A percentile compares a stretch with the other conserved stretches of the same genome.
phyloP scores from a whole-genome alignment of 352 stramenopile species.

The Peronospora destructor region DNA sequence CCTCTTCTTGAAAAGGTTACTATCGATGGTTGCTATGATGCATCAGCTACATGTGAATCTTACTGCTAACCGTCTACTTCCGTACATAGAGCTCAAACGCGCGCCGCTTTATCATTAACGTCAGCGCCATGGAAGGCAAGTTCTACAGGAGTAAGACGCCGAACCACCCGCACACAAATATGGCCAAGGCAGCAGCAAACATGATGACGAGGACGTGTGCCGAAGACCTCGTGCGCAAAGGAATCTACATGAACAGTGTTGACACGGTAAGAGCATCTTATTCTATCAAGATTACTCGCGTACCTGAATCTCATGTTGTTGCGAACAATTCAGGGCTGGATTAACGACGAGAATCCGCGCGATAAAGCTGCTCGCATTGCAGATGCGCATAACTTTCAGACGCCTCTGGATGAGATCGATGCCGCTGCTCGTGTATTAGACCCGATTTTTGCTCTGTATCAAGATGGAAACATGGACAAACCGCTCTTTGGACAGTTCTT shows the following conservation, averaged over 20 bases:
- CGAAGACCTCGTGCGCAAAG: constrained; percentile 79
- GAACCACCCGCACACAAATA: constrained; percentile 94
- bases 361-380: constrained; percentile 87
- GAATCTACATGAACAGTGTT: constrained; percentile 94
- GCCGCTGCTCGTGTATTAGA: constrained; percentile 90
- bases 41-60: constrained; percentile 3
- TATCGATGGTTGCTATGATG: not conserved
- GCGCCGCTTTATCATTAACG: constrained; percentile 88
- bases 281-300: not conserved
- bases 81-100: constrained; percentile 34
- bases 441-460: constrained; percentile 83
- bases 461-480: constrained; percentile 32
- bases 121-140: constrained; percentile 95
- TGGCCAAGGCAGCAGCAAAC: constrained; percentile 94
- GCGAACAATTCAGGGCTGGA: constrained; percentile 76
- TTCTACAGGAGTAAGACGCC: constrained; percentile 92
- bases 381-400: constrained; percentile 92
- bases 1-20: constrained; percentile 52
- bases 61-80: constrained; percentile 3
- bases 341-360: constrained; percentile 95
- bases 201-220: constrained; percentile 92
- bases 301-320: not conserved
- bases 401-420: constrained; percentile 93
- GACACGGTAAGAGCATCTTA: constrained; percentile 64
- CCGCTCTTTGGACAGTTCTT: constrained; percentile 63